These are phyloP conservation scores for Teunomyces tritomae DNA, from an alignment of 805 yeast species.

Conservation along the genomic window DNA sequence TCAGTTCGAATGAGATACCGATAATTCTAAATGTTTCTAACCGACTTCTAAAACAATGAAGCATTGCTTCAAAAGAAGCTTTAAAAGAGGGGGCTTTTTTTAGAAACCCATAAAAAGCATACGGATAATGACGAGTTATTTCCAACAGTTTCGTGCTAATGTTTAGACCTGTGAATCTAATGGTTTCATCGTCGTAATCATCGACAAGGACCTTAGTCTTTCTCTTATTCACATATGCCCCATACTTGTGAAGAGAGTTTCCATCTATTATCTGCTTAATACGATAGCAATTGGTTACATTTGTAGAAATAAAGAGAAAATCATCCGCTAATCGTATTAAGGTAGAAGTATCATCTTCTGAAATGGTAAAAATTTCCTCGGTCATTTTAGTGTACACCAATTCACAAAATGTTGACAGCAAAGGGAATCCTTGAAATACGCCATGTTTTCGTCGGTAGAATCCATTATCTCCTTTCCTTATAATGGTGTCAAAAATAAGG, in stretches of 20 bases:
- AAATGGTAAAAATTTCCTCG: slow-evolving; percentile 27
- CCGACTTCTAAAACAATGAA: slow-evolving; percentile 20
- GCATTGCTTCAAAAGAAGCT: slow-evolving; percentile 17
- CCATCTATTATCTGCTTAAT: slow-evolving; percentile 19
- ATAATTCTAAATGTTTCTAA: slow-evolving; percentile 17
- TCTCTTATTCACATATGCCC: slow-evolving; percentile 33
- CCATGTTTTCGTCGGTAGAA: slow-evolving; percentile 57
- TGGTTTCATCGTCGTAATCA: slow-evolving; percentile 7
- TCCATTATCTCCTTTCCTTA: slow-evolving; percentile 39
- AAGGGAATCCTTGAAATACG: slow-evolving; percentile 78
- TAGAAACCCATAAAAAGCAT: slow-evolving; percentile 9
- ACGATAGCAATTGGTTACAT: slow-evolving; percentile 17
- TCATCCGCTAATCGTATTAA: slow-evolving; percentile 80
- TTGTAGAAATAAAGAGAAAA: slow-evolving; percentile 65
- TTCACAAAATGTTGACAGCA: slow-evolving; percentile 76
- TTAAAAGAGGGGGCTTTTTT: slow-evolving; percentile 16
- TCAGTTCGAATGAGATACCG: slow-evolving; percentile 10
- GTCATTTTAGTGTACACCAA: slow-evolving; percentile 65
- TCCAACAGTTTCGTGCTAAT: slow-evolving; percentile 21
- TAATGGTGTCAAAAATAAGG: slow-evolving; percentile 54
- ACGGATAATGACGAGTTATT: slow-evolving; percentile 11
- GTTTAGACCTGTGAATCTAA: slow-evolving; percentile 31
- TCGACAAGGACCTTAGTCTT: slow-evolving; percentile 20
- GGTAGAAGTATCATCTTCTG: slow-evolving; percentile 23
- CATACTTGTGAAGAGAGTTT: slow-evolving; percentile 21